A percentile compares a stretch with the other conserved stretches of the same genome.
phyloP scores from a whole-genome alignment of 1,284 basidiomycete species.

The Apiotrichum montevideense region DNA sequence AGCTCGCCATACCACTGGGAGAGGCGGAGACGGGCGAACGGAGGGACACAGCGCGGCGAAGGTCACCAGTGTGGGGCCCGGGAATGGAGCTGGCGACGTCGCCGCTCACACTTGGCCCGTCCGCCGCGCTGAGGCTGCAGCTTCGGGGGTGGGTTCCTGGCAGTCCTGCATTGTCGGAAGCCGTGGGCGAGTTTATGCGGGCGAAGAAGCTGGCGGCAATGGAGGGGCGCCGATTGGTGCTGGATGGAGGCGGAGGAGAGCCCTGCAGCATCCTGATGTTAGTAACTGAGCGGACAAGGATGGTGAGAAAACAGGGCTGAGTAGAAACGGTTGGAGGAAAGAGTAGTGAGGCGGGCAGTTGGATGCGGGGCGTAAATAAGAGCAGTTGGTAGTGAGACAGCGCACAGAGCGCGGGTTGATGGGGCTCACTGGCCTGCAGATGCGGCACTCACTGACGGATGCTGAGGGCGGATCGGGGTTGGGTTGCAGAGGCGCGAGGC shows the following conservation, averaged over 20 bases:
- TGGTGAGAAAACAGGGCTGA: neutral
- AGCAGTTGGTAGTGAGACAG: too few species aligned
- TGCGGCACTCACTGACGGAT: constrained; percentile 4
- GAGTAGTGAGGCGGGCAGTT: neutral
- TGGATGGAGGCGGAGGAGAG: constrained; percentile 11
- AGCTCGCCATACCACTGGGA: constrained; percentile 25
- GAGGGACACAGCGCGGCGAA: constrained; percentile 11
- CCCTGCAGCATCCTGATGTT: constrained; percentile 32
- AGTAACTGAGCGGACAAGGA: neutral
- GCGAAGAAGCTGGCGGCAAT: constrained; percentile 22
- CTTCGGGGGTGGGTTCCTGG: constrained; percentile 29
- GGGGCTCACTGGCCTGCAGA: too few species aligned
- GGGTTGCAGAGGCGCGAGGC: too few species aligned
- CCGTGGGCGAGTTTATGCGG: constrained; percentile 15
- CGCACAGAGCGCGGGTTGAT: too few species aligned
- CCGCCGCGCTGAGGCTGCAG: constrained; percentile 40
- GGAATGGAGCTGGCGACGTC: neutral
- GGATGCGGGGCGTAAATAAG: too few species aligned
- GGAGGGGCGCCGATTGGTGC: constrained; percentile 1
- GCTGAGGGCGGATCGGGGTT: neutral
- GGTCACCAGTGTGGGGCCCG: neutral
- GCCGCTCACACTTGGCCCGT: constrained; percentile 17
- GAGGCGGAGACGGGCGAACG: constrained; percentile 14
- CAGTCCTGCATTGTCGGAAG: neutral
- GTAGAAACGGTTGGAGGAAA: neutral